These are phyloP conservation scores for Drosera capensis DNA, from an alignment of 148 eudicot genomes.

Conservation along the genomic window DNA sequence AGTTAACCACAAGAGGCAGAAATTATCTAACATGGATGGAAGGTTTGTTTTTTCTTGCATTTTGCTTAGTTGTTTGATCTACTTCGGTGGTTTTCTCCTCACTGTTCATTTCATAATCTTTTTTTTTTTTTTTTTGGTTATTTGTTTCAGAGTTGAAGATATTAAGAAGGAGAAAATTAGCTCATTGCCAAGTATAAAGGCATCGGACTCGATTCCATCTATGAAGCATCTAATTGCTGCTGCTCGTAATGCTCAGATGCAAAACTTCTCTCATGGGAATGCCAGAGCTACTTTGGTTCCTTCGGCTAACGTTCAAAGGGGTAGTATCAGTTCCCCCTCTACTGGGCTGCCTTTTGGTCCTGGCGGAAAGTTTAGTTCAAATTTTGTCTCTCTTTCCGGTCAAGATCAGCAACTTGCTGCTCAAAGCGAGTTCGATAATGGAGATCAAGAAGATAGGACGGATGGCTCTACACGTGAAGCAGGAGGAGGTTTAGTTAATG, in stretches of 20 bases:
- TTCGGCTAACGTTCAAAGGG: conserved; percentile 15
- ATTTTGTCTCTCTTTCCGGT: conserved; percentile 35
- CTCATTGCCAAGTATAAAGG: conserved; percentile 30
- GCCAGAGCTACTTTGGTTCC: conserved; percentile 13
- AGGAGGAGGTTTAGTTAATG: conserved; percentile 57
- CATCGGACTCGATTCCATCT: conserved; percentile 39
- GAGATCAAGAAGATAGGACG: conserved; percentile 49
- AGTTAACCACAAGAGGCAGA: too few species aligned
- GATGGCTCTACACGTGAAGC: conserved; percentile 33
- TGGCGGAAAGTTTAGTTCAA: conserved; percentile 22
- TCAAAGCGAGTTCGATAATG: conserved; percentile 24
- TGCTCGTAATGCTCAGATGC: conserved; percentile 63
- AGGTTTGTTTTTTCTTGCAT: too few species aligned
- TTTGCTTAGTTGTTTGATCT: too few species aligned
- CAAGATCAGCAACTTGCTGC: conserved; percentile 15
- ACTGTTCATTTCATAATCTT: conserved; percentile 3
- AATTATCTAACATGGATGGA: too few species aligned
- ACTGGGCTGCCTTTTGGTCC: too few species aligned
- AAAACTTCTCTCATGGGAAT: conserved; percentile 21
- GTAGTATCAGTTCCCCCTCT: conserved; percentile 41
- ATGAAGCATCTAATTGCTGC: conserved; percentile 82
- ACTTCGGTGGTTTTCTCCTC: background rate
- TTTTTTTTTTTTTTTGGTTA: too few species aligned
- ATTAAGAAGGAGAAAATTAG: conserved; percentile 18
- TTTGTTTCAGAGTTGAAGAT: conserved; percentile 43